Evolutionary conservation across 148 eudicot genomes (phyloP), one percentile per base, ranked within the genome.

Genomic region (Vaccinium darrowii): DNA sequence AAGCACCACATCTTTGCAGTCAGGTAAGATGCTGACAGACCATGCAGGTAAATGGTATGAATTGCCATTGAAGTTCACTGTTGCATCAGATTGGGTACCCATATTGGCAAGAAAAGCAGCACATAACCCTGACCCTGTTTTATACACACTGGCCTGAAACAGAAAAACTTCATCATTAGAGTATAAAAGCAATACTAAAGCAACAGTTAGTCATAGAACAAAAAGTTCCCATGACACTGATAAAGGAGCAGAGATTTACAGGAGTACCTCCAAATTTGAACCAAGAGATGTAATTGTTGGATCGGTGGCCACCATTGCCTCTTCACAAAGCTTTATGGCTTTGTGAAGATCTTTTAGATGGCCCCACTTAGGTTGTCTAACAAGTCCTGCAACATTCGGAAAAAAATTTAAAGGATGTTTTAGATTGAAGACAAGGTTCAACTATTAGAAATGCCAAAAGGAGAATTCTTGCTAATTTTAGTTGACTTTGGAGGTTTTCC

Each of bases 11-110:
- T 88, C 92, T 91, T 94, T 95, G 93, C 99, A 97, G 92, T 97
- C 99, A 65, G 99, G 99, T 88, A 97, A 93, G 88, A 97, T 95
- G 96, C 98, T 97, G 81, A 97, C 99, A 73, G 99, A 97, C 99
- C 99, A 97, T 67, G 98, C 95, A 71, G 99, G 99, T 86, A 97
- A 82, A 77, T 86, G 86, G 75, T 97, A 97, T 39, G 95, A 92
- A 67, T 92, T 93, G 56, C 98, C 98, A 63, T 91, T 91, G 75
- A 90, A 97, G 11, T 79, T 91, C 71, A 97, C 96, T 10, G 91
- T 93, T 85, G 94, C 95, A 87, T 92, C 98, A n/a, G 92, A 90
- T 84, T 92, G 89, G n/a, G 92, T 86, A 84, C 87, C 98, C 33
- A 81, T 60, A 84, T 97, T 97, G 81, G 99, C 98, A 77, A 97